Evolutionary conservation across 2,329 filamentous ascomycete species (phyloP).

Genomic region (Ambrosiella beaveri): DNA sequence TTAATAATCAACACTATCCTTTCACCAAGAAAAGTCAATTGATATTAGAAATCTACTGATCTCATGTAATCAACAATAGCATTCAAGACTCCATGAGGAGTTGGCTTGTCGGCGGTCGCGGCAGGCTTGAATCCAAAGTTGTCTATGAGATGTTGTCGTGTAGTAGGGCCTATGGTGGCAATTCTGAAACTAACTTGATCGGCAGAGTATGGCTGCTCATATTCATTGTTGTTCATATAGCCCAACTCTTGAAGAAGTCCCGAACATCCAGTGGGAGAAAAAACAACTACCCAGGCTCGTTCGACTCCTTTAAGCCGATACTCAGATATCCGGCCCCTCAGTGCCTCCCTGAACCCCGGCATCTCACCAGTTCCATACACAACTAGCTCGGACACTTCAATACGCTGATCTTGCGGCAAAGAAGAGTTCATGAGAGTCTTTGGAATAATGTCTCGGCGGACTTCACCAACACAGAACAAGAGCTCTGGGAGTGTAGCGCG

Average conservation of each 20-base stretch:
- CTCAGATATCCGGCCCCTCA: conserved; percentile 43
- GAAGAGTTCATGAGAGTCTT: conserved; percentile 48
- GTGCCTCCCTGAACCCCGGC: conserved; percentile 56
- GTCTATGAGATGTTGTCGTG: conserved; percentile 51
- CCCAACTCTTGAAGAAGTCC: conserved; percentile 39
- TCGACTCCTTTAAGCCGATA: conserved; percentile 41
- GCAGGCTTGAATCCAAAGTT: conserved; percentile 53
- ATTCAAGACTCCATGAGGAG: conserved; percentile 56
- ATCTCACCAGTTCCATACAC: conserved; percentile 79
- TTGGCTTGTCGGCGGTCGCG: conserved; percentile 69
- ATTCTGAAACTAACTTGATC: conserved; percentile 35
- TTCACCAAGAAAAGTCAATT: too few species aligned
- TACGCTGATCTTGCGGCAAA: conserved; percentile 32
- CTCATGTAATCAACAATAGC: conserved; percentile 36
- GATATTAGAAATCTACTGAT: background rate
- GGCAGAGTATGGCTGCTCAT: conserved; percentile 13
- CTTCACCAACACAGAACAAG: conserved; percentile 80
- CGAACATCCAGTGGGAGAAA: conserved; percentile 50
- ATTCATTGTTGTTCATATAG: conserved; percentile 26
- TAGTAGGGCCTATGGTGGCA: conserved; percentile 88
- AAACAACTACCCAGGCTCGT: conserved; percentile 28
- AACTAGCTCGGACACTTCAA: conserved; percentile 59
- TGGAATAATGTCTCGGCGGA: conserved; percentile 77
- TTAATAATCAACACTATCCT: background rate
- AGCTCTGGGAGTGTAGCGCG: conserved; percentile 39